Conservation (phyloP, 164 flowering plant species). For the Piper betle region DNA sequence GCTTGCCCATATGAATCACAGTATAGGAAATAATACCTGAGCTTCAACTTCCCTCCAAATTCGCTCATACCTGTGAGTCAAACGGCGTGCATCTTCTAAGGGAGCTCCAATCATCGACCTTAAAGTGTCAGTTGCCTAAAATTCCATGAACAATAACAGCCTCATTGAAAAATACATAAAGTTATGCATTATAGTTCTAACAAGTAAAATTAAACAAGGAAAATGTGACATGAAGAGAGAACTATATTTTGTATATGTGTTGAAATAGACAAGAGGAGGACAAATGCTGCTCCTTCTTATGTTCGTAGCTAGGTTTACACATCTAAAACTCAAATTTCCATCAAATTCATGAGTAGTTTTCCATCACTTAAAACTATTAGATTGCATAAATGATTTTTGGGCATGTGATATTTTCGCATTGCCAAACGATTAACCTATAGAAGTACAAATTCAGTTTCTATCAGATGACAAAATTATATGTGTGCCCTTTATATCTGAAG, state of each 20-base stretch:
- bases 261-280: too few relatives aligned
- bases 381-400: too few relatives aligned
- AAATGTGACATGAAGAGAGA: too few relatives aligned
- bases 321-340: too few relatives aligned
- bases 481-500: background rate
- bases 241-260: too few relatives aligned
- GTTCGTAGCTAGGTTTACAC: too few relatives aligned
- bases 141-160: background rate
- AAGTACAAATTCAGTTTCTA: background rate
- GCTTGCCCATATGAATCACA: background rate
- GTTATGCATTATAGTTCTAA: too few relatives aligned
- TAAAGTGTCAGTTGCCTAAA: slow-evolving; percentile 57
- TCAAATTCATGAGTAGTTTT: too few relatives aligned
- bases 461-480: background rate
- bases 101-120: slow-evolving; percentile 54
- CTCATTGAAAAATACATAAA: background rate
- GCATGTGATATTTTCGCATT: background rate
- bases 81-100: slow-evolving; percentile 66
- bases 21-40: slow-evolving; percentile 35
- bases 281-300: too few relatives aligned
- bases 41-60: slow-evolving; percentile 57
- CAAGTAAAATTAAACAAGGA: too few relatives aligned
- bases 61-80: slow-evolving; percentile 47
- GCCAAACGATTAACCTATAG: too few relatives aligned
- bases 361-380: too few relatives aligned